Percentiles rank a stretch among this genome's conserved stretches.
These are phyloP conservation scores for Ephemerocybe angulata DNA, from an alignment of 768 basidiomycete genomes.

Conservation along the genomic window DNA sequence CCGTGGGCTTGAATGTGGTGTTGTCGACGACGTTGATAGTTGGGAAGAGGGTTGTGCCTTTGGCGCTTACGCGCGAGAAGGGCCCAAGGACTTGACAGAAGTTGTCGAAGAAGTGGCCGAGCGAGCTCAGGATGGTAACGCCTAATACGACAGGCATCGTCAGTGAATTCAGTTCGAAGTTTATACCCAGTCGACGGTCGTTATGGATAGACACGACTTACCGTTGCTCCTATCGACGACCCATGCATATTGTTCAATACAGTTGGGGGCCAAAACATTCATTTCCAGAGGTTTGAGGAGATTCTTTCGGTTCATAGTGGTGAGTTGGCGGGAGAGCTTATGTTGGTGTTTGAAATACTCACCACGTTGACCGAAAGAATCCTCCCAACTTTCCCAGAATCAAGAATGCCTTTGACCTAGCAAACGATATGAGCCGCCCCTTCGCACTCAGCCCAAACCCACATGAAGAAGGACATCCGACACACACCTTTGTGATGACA, in stretches of 20 bases:
- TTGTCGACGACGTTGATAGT: slow-evolving; percentile 5
- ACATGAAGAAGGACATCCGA: no score
- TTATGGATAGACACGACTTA: neutral
- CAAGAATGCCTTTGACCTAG: slow-evolving; percentile 25
- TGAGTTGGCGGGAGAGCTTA: neutral
- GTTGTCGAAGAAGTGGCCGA: slow-evolving; percentile 12
- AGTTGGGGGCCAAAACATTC: neutral
- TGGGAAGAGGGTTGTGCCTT: slow-evolving; percentile 5
- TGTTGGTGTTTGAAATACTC: neutral
- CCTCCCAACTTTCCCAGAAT: slow-evolving; percentile 27
- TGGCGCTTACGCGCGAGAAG: slow-evolving; percentile 7
- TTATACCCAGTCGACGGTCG: neutral
- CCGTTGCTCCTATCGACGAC: neutral
- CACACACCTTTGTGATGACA: slow-evolving; percentile 24
- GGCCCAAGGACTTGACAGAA: slow-evolving; percentile 10
- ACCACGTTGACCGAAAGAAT: slow-evolving; percentile 17
- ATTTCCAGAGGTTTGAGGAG: slow-evolving; percentile 1
- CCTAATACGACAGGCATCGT: slow-evolving; percentile 2
- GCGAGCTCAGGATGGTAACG: neutral
- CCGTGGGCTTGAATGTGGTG: slow-evolving; percentile 4
- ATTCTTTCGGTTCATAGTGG: neutral
- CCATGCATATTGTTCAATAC: no score
- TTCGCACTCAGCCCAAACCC: no score
- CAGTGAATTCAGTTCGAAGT: neutral
- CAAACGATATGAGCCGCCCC: no score